Evolutionary conservation across 805 yeast species (phyloP).

Genomic region (Zygosaccharomyces rouxii): DNA sequence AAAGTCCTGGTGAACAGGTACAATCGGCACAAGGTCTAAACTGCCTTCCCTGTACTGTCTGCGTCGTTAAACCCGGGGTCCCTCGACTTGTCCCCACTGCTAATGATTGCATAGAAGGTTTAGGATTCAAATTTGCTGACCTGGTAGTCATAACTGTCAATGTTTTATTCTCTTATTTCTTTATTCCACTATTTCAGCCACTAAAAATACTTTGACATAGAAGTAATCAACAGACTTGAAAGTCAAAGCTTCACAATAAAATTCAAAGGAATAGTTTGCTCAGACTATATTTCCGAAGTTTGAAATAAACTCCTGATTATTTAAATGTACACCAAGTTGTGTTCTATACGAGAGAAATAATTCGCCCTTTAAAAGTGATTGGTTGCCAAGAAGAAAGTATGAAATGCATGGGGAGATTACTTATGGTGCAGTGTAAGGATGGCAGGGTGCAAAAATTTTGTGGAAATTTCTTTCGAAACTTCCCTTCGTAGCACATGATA

Average conservation of each 20-base stretch:
- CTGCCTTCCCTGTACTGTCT: constrained; percentile 24
- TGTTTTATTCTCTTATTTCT: not conserved
- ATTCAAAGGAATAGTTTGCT: no score
- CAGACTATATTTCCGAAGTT: no score
- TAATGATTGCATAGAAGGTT: constrained; percentile 13
- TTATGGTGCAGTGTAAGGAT: not conserved
- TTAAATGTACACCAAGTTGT: not conserved
- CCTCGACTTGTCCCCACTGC: constrained; percentile 5
- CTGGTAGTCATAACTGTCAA: constrained; percentile 2
- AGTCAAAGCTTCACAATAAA: no score
- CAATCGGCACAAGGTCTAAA: constrained; percentile 63
- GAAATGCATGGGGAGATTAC: not conserved
- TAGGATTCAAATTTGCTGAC: constrained; percentile 10
- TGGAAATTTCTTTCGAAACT: not conserved
- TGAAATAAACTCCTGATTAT: no score
- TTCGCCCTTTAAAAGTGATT: not conserved
- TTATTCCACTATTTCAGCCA: not conserved
- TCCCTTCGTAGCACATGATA: not conserved
- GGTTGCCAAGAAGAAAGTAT: not conserved
- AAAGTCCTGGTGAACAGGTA: constrained; percentile 78
- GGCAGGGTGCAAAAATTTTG: not conserved
- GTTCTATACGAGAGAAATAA: not conserved
- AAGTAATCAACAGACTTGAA: no score
- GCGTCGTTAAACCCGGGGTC: constrained; percentile 4
- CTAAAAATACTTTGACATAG: no score